Base-by-base conservation (phyloP, 2,329 filamentous ascomycete species). In the Orbilia javanica region DNA sequence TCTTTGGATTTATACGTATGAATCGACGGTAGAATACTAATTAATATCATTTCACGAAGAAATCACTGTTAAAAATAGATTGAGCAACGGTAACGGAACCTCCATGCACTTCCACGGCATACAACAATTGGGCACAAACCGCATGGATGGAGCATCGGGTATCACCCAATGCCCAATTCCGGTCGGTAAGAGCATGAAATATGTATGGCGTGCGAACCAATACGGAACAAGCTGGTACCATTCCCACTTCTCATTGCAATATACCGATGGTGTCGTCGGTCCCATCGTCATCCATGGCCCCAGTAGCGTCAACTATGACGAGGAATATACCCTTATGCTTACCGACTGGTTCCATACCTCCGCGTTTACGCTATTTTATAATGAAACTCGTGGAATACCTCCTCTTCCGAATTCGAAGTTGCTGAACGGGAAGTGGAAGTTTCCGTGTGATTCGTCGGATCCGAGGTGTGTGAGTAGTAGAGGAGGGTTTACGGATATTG, bases 291-390 rank as follows among this genome's bases (percentile, higher is more conserved):
- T 91, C 80, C 86, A 90, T 67, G 90, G 89, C 0, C 89, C 89
- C 0, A 85, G 86, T 0, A 87, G 87, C 1, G 85, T 86, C 13
- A 86, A 89, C 80, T 91, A 90, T 80, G 89, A 92, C 76, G 85
- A 87, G 60, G 90, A 92, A 80, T 84, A 91, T 0, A 90, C 90
- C 2, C 80, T 91, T 0, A 85, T 89, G 27, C 81, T 91, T 4
- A 87, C 86, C 15, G 91, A 93, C 81, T 92, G 90, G 90, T 90
- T 90, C 82, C 88, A 90, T 76, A 75, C 79, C 4, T 86, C 85
- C 0, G 84, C 84, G 1, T 83, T 80, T 29, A 57, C 52, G 1
- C 57, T 81, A 0, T 78, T 63, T 36, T 80, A 79, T 39, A 22
- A 82, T 65, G 76, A 81, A 81, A 78, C 83, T n/a, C 75, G 70